Evolutionary conservation across 1,284 basidiomycete species (phyloP), one percentile per base, ranked within the genome.

Genomic region (Vanrija pseudolonga): DNA sequence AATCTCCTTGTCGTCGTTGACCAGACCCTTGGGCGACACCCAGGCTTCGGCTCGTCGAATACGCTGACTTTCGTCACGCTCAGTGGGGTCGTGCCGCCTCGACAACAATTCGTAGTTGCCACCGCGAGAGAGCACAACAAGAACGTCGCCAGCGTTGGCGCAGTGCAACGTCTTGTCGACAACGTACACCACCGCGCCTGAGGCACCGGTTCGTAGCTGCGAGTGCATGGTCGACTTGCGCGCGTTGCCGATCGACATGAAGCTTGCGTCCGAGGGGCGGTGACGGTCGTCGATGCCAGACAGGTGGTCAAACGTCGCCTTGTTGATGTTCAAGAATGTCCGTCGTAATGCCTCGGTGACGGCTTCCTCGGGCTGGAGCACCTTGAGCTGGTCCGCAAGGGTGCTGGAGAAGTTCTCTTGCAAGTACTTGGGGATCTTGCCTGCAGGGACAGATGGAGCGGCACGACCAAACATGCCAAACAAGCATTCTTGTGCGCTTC

Each of bases 391-490:
- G 9, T 73, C 67, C 26, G 77, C 70, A 63, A 96, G 84, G 18
- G 82, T 81, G 9, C 76, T 66, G 3, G 87, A 76, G 71, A 94
- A 93, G 56, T 84, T 81, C 70, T 93, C 89, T 62, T 88, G 88
- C 9, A 96, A 80, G 69, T 82, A 92, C 72, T 89, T 92, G 20
- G 79, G 73, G 41, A 81, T 72, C 57, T 76, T 76, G 18, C 77
- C 76, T 3, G 73, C 71, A 1, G 70, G 68, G 8, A 63, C 55
- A 12, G 88, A 83, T 3, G 85, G 84, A 28, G 86, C 82, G 3
- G 85, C 80, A 2, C 86, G 82, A 28, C 91, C 94, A 73, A 98
- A 98, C 83, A 98, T 90, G 18, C 93, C 96, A 67, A 98, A 95
- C 23, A 98, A 79, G n/a, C 90, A 91, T 75, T 96, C 90, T 65